Evolutionary conservation across 169 alveolate species (phyloP).

Genomic region (Theileria annulata): DNA sequence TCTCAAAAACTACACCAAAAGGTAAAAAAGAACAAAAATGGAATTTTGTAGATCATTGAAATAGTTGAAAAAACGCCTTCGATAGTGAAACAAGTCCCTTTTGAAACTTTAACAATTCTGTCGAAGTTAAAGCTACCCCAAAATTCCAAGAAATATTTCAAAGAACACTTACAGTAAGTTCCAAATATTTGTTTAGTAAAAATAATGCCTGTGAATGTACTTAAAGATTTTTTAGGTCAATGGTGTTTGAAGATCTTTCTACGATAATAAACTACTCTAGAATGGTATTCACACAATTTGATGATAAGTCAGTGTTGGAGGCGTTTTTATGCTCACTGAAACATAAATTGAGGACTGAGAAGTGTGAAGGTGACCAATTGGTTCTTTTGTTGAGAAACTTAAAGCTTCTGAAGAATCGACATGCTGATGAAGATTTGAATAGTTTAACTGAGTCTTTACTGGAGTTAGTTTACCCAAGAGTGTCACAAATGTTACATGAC

Average conservation of each 20-base stretch:
- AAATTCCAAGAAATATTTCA: background rate
- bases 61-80: conserved; percentile 27
- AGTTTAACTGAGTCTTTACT: background rate
- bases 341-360: background rate
- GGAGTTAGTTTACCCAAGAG: conserved; percentile 1
- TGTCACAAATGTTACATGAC: conserved; percentile 1
- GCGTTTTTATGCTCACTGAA: background rate
- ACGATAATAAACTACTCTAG: background rate
- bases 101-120: conserved; percentile 20
- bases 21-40: background rate
- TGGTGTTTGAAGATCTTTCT: background rate
- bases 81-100: conserved; percentile 17
- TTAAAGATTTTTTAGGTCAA: background rate
- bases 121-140: conserved; percentile 19
- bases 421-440: background rate
- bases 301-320: background rate
- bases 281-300: background rate
- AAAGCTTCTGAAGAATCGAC: background rate
- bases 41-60: background rate
- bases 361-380: background rate
- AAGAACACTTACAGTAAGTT: background rate
- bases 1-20: conserved; percentile 26
- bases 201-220: no score
- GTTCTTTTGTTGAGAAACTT: background rate
- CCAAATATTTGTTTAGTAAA: background rate